Base-by-base conservation (phyloP, 345 rosid genomes). In the Eucalyptus sp. region DNA sequence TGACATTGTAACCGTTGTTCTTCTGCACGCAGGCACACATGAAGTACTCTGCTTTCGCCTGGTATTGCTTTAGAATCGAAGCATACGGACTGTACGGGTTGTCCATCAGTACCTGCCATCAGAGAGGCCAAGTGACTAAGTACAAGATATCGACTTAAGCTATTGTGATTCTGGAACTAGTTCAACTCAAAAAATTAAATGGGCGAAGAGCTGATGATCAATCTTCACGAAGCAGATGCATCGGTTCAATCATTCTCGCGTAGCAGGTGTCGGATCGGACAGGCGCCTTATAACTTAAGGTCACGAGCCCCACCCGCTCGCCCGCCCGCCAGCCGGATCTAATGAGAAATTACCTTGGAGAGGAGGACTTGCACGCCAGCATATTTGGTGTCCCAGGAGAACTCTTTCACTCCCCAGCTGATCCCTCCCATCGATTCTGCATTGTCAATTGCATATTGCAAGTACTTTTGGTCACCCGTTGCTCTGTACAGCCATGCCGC, bases 361-460 rank as follows among this genome's bases (percentile, higher is more conserved):
- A 97, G 93, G 80, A 97, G 97, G 93, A 95, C 90, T 91, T 97
- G 99, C 52, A 96, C 94, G 86, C 98, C 99, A 7, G 96, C 99
- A 88, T 95, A 96, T 48, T 97, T 96, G 94, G 92, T 95, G 92
- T 97, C 98, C 99, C 98, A 97, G n/a, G 97, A 95, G 94, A 97
- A 96, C 46, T 97, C 98, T 88, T 95, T 95, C 88, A 95, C 92
- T 29, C 96, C 97, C 97, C 98, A 96, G n/a, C 98, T 95, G 46
- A 96, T 96, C 92, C 99, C 98, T 0, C 99, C 98, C 98, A 97
- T 94, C 92, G 93, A 93, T 24, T 88, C 96, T 22, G 95, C 97
- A 84, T 97, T 97, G 90, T 96, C 93, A 29, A 94, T 81, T 20
- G 92, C 93, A 41, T 97, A 96, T 87, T 94, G 95, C 88, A 96